phyloP scores from a whole-genome alignment of 306 rosid species.

The Gastrolobium villosum region DNA sequence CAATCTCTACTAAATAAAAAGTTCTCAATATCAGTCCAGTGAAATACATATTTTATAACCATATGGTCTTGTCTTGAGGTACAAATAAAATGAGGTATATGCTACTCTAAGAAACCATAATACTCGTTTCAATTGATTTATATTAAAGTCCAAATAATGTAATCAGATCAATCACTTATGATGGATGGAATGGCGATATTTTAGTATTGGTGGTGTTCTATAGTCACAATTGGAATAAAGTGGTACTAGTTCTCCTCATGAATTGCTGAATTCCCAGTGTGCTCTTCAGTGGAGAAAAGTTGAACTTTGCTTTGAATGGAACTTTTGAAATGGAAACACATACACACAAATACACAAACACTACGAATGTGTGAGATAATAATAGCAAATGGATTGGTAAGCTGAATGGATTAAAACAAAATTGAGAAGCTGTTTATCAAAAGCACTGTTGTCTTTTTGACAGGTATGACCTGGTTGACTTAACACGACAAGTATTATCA shows the following conservation, averaged over 20 bases:
- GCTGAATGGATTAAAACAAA: conserved; percentile 24
- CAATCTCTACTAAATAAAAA: conserved; percentile 14
- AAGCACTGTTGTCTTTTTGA: conserved; percentile 40
- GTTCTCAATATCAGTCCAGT: background rate
- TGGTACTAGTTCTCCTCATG: background rate
- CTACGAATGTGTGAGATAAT: conserved; percentile 12
- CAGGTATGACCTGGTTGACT: conserved; percentile 97
- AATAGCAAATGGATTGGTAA: conserved; percentile 3
- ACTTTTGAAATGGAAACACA: background rate
- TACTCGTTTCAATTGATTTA: background rate
- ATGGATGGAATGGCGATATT: background rate
- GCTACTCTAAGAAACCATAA: background rate
- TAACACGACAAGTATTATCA: conserved; percentile 88
- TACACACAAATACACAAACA: background rate
- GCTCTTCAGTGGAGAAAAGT: background rate
- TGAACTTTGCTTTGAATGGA: background rate
- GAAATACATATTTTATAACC: conserved; percentile 2
- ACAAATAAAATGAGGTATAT: background rate
- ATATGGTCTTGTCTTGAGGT: conserved; percentile 13
- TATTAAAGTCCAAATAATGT: background rate
- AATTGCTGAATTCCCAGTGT: conserved; percentile 23
- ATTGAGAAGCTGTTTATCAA: conserved; percentile 12
- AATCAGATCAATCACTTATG: background rate
- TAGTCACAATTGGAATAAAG: background rate
- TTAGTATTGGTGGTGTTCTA: background rate